Base-by-base conservation (phyloP, 345 rosid species). In the Lenwebbia sp. region DNA sequence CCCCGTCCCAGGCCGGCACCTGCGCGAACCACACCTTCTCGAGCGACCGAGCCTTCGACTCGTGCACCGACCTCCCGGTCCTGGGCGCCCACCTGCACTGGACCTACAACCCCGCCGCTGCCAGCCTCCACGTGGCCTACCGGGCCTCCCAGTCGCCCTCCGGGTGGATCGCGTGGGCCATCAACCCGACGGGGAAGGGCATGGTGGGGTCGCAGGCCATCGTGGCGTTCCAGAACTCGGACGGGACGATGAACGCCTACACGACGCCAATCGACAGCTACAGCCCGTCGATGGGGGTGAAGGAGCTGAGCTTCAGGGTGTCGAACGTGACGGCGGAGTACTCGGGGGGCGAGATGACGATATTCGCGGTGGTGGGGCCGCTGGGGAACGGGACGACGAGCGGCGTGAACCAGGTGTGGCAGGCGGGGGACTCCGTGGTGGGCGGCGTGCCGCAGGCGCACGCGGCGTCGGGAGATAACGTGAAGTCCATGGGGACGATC, bases 151-250 rank as follows among this genome's bases (percentile, higher is more conserved):
- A 88, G 74, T 50, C 89, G n/a, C 85, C 87, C 0, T 47, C 86
- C 25, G 88, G 92, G 49, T 94, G 96, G 94, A 58, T 92, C n/a
- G 88, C 94, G 4, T 92, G 93, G 94, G 92, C 88, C 25, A 85
- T 94, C 76, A 92, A 94, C 87, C 94, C 96, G 21, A 85, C 30
- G 2, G 86, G 87, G 44, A 13, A 7, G 1, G 70, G 65, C 25
- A 94, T 94, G 96, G 82, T 78, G 7, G 94, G 95, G 10, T 84
- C 94, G n/a, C 94, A 94, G 62, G 94, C 94, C 54, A 85, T 92
- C n/a, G 90, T 92, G 14, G 93, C 94, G 21, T 92, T 88, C 86
- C 88, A n/a, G 47, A 54, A 86, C 14, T 26, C 88, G 13, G 87
- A 89, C 65, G 92, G 93, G 60, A 54, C 88, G 22, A 78, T 91